Conservation (phyloP, 1,139 yeast species). For the Geotrichum aggregatum region DNA sequence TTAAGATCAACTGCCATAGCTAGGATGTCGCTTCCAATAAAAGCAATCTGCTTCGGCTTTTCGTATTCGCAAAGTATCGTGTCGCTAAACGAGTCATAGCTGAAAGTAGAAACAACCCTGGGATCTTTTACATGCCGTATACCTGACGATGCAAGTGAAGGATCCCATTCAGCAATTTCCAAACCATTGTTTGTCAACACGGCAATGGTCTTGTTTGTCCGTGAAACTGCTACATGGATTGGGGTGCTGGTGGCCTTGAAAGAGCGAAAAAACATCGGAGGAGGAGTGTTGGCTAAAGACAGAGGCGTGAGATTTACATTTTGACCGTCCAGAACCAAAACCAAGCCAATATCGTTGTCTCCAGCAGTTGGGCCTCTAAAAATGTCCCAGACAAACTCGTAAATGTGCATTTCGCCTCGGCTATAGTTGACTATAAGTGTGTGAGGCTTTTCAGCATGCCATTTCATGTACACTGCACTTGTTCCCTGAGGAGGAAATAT, state of each 20-base stretch:
- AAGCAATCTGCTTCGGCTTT: constrained; percentile 61
- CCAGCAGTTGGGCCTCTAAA: constrained; percentile 64
- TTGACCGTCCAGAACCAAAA: constrained; percentile 74
- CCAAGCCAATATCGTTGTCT: constrained; percentile 74
- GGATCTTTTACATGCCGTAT: constrained; percentile 46
- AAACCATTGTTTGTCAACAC: constrained; percentile 48
- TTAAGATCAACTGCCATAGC: constrained; percentile 54
- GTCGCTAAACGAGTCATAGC: constrained; percentile 35
- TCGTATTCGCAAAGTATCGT: constrained; percentile 43
- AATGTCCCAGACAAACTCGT: constrained; percentile 64
- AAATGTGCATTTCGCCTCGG: constrained; percentile 47
- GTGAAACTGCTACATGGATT: constrained; percentile 59
- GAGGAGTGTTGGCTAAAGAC: constrained; percentile 85
- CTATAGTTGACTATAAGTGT: constrained; percentile 52
- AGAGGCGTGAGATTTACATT: constrained; percentile 77
- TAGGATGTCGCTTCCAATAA: constrained; percentile 49
- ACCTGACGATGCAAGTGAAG: constrained; percentile 14
- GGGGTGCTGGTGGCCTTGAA: constrained; percentile 52
- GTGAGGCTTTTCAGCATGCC: constrained; percentile 89
- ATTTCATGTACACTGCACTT: constrained; percentile 52
- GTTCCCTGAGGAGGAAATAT: constrained; percentile 39
- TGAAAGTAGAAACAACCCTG: constrained; percentile 40
- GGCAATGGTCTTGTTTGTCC: constrained; percentile 58
- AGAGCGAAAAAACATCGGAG: constrained; percentile 80
- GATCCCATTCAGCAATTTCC: constrained; percentile 43